phyloP scores from a whole-genome alignment of 805 yeast genomes.

The Kuraishia molischiana region DNA sequence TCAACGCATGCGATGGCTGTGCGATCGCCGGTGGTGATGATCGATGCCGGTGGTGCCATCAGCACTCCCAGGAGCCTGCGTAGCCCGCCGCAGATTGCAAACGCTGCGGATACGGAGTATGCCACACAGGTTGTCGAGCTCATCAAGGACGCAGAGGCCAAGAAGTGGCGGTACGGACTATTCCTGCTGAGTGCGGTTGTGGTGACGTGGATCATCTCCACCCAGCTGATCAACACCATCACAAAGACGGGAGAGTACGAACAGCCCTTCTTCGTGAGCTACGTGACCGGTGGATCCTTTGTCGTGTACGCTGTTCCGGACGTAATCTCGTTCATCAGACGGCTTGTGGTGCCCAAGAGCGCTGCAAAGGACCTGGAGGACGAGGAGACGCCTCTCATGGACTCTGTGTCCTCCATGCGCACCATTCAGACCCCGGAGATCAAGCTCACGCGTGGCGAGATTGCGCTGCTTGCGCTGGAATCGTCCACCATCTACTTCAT shows the following conservation, averaged over 20 bases:
- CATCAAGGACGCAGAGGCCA: slow-evolving; percentile 25
- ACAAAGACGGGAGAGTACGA: slow-evolving; percentile 36
- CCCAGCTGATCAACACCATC: slow-evolving; percentile 38
- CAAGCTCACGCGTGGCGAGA: slow-evolving; percentile 16
- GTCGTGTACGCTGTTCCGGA: slow-evolving; percentile 34
- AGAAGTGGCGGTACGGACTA: slow-evolving; percentile 34
- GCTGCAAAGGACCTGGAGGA: slow-evolving; percentile 1
- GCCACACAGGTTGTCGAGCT: slow-evolving; percentile 19
- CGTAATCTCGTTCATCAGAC: slow-evolving; percentile 5
- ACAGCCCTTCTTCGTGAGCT: slow-evolving; percentile 38
- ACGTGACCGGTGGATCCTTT: slow-evolving; percentile 38
- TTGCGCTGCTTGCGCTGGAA: slow-evolving; percentile 25
- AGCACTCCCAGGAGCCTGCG: neutral
- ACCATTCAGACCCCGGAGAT: slow-evolving; percentile 7
- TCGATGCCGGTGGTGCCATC: neutral
- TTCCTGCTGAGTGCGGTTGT: slow-evolving; percentile 30
- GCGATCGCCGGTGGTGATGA: neutral
- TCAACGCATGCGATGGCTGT: too few relatives aligned
- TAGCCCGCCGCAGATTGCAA: neutral
- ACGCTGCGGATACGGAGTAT: slow-evolving; percentile 11
- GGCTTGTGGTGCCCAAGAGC: neutral
- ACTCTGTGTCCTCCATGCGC: neutral
- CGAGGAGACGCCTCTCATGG: neutral
- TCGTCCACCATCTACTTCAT: slow-evolving; percentile 30
- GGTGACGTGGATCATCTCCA: slow-evolving; percentile 36